These are phyloP conservation scores for Naganishia albida DNA, from an alignment of 1,284 basidiomycete genomes.

Conservation along the genomic window DNA sequence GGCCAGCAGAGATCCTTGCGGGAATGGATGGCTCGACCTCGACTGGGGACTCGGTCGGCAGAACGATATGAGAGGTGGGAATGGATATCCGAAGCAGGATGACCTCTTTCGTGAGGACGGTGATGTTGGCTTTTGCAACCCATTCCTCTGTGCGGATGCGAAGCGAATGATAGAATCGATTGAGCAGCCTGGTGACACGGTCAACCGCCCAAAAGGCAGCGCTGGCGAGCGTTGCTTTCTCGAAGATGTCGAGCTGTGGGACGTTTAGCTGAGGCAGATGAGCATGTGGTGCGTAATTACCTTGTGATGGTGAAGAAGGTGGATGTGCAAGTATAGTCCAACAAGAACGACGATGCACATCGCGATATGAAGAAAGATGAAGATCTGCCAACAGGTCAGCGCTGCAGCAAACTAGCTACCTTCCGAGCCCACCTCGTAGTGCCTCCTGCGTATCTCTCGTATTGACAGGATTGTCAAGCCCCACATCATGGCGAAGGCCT, in stretches of 20 bases:
- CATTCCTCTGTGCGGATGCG: not conserved
- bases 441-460: slow-evolving; percentile 14
- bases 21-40: not conserved
- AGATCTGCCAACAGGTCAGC: slow-evolving; percentile 4
- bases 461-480: slow-evolving; percentile 11
- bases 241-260: slow-evolving; percentile 9
- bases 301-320: slow-evolving; percentile 19
- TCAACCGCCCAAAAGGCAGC: slow-evolving; percentile 24
- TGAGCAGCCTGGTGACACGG: slow-evolving; percentile 7
- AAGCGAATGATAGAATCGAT: slow-evolving; percentile 9
- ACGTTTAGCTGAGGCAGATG: not conserved
- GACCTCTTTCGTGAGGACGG: slow-evolving; percentile 9
- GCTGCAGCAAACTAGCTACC: not conserved
- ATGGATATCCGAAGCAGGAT: slow-evolving; percentile 7
- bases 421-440: slow-evolving; percentile 15
- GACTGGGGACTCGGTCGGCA: not conserved
- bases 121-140: not conserved
- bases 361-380: slow-evolving; percentile 16
- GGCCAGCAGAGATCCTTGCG: slow-evolving; percentile 11
- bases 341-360: slow-evolving; percentile 11
- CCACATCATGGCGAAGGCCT: slow-evolving; percentile 23
- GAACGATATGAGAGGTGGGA: slow-evolving; percentile 1
- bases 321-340: slow-evolving; percentile 17
- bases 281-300: not conserved
- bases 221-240: slow-evolving; percentile 5